Evolutionary conservation across 1,139 yeast species (phyloP).

Genomic region (Kodamaea anthophila): DNA sequence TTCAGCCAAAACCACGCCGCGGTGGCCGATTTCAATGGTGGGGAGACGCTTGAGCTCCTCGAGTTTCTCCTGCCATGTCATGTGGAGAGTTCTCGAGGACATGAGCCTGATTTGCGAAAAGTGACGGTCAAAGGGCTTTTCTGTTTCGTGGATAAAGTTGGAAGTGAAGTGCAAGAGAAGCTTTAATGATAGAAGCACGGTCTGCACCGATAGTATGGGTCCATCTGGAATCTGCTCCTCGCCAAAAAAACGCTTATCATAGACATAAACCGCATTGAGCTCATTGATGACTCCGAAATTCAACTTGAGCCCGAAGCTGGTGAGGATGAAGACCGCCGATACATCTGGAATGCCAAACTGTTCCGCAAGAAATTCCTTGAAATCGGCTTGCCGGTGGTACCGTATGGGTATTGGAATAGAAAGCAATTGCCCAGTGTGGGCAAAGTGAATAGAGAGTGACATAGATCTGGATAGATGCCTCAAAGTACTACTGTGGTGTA

Average conservation of each 20-base stretch:
- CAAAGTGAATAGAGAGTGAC: conserved; percentile 30
- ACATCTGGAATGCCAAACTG: conserved; percentile 12
- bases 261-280: conserved; percentile 48
- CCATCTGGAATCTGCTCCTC: conserved; percentile 17
- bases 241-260: conserved; percentile 49
- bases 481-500: no score
- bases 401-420: conserved; percentile 39
- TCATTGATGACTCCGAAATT: conserved; percentile 46
- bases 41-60: conserved; percentile 35
- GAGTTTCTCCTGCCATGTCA: conserved; percentile 45
- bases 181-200: conserved; percentile 49
- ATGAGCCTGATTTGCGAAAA: conserved; percentile 42
- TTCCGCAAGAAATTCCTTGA: conserved; percentile 15
- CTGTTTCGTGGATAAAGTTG: conserved; percentile 44
- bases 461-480: conserved; percentile 1
- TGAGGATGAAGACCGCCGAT: conserved; percentile 51
- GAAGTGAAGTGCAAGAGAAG: conserved; percentile 56
- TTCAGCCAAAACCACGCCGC: conserved; percentile 17
- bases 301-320: conserved; percentile 60
- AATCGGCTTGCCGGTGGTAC: conserved; percentile 25
- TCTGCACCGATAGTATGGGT: conserved; percentile 39
- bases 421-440: conserved; percentile 33
- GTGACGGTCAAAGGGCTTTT: conserved; percentile 46
- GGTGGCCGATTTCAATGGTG: conserved; percentile 13
- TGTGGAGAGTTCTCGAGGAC: conserved; percentile 40